Conservation (phyloP, 176 grass and related monocot genomes). For the Canna indica region DNA sequence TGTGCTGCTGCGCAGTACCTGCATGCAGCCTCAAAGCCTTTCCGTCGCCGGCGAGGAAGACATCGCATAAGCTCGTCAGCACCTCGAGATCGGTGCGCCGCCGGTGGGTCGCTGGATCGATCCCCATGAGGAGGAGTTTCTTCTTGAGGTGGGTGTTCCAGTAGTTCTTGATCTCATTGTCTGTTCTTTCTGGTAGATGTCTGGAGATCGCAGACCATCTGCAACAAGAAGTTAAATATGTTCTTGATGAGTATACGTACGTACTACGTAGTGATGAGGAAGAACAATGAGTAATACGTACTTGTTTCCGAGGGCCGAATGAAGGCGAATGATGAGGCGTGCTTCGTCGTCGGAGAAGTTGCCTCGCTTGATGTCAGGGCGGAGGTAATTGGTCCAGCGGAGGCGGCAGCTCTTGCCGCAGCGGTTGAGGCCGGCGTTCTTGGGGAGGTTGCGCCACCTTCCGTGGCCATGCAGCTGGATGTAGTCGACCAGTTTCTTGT, state of each 20-base stretch:
- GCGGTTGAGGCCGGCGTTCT: constrained; percentile 13
- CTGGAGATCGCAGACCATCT: constrained; percentile 13
- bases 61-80: background rate
- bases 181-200: constrained; percentile 5
- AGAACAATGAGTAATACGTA: background rate
- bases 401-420: constrained; percentile 22
- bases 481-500: constrained; percentile 15
- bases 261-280: background rate
- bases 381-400: constrained; percentile 18
- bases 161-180: constrained; percentile 21
- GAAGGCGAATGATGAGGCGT: constrained; percentile 5
- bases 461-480: constrained; percentile 11
- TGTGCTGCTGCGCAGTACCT: too few species aligned
- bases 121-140: constrained; percentile 18
- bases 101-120: constrained; percentile 11
- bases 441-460: constrained; percentile 11
- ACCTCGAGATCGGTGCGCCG: background rate
- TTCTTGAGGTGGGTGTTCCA: constrained; percentile 21
- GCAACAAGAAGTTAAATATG: background rate
- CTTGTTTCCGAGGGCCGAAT: constrained; percentile 18
- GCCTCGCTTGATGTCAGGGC: constrained; percentile 15
- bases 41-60: background rate
- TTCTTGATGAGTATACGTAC: background rate
- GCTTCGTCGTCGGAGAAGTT: constrained; percentile 10
- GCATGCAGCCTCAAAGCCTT: too few species aligned